A percentile compares a stretch with the other conserved stretches of the same genome.
Conservation (phyloP, 306 rosid species). For the Nissolia schottii region DNA sequence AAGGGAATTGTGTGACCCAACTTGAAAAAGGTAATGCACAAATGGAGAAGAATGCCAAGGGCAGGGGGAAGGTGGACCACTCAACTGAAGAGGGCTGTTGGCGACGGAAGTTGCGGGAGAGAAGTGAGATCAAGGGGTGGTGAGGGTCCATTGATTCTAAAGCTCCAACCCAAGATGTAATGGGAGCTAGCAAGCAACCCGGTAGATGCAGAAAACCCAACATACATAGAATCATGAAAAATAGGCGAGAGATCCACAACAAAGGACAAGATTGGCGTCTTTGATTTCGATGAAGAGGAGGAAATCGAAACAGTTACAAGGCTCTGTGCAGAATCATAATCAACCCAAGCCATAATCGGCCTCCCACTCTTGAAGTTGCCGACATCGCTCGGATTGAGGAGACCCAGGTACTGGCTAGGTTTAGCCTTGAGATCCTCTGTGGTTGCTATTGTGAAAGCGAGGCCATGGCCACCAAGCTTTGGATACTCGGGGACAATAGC, state of each 20-base stretch:
- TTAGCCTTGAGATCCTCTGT: conserved; percentile 43
- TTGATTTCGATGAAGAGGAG: conserved; percentile 48
- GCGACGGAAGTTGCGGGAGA: conserved; percentile 61
- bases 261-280: conserved; percentile 39
- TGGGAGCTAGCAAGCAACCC: no score
- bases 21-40: no score
- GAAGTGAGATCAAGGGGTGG: conserved; percentile 43
- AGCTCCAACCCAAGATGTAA: no score
- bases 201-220: conserved; percentile 81
- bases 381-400: conserved; percentile 21
- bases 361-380: conserved; percentile 52
- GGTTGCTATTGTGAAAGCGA: conserved; percentile 57
- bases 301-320: conserved; percentile 43
- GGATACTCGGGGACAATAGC: conserved; percentile 59
- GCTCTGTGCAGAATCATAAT: conserved; percentile 46
- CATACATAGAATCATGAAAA: conserved; percentile 53
- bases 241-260: conserved; percentile 56
- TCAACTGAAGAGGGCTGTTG: no score
- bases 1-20: no score
- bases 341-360: conserved; percentile 63
- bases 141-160: conserved; percentile 52
- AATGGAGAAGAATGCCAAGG: no score
- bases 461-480: conserved; percentile 74
- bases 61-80: no score
- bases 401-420: conserved; percentile 71